Evolutionary conservation across 805 yeast species (phyloP), one percentile per base, ranked within the genome.

Genomic region (Candida patagonica): DNA sequence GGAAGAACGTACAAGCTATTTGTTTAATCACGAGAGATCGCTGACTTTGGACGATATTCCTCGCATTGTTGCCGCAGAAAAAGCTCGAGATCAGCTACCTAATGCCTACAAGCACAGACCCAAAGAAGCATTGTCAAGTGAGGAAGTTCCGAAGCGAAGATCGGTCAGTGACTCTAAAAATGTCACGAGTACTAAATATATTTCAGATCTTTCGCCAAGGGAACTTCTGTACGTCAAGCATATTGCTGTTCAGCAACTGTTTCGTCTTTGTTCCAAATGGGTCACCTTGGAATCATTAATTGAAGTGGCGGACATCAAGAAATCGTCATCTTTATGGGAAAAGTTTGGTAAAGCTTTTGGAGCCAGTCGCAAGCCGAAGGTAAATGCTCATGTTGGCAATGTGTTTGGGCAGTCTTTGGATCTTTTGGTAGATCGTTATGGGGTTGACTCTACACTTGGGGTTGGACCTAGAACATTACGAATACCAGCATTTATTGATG

Each of bases 11-110:
- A 78, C 88, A 0, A 72, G 86, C 1, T 80, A 75, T 48, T 67
- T 84, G 36, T 70, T 87, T 40, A 76, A 80, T 52, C 82, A 77
- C 53, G 94, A 89, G 50, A 84, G 82, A 50, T 80, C 89, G 0
- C 71, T 92, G 39, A 89, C 96, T 0, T 70, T 92, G 51, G 97
- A 92, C 60, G 99, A 92, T 60, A 92, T 92, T 51, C 95, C 97
- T 6, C 71, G 97, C 48, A 89, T 92, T 55, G 96, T 92, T 6
- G 95, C 96, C 2, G 89, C 95, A 7, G 96, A 92, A 53, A 96
- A 89, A 59, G 95, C 97, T 0, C 69, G 96, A 47, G 95, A 85
- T 45, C 80, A 83, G 54, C 71, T 95, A 42, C 96, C 96, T 2
- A 87, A 87, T 59, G 95, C 96, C 0, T 88, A 81, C 62, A 78